These are phyloP conservation scores for Chrysochromulina tobinii DNA, from an alignment of 78 protist genomes.

Conservation along the genomic window DNA sequence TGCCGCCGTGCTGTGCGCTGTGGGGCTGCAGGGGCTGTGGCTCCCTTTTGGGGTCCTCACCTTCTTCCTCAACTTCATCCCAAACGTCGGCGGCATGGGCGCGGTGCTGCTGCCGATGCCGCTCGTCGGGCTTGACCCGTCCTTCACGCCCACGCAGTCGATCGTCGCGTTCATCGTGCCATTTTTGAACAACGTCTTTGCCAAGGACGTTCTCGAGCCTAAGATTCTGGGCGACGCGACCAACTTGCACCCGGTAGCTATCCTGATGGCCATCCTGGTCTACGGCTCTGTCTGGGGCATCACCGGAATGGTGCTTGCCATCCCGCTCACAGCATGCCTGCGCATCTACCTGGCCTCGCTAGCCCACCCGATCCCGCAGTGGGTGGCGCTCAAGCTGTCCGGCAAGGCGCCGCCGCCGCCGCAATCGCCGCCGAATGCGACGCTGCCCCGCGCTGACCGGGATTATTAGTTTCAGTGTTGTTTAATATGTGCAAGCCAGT, in stretches of 20 bases:
- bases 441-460: too few relatives aligned
- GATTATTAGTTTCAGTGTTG: too few relatives aligned
- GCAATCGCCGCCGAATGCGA: too few relatives aligned
- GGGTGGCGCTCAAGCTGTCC: too few relatives aligned
- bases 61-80: constrained; percentile 8
- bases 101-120: constrained; percentile 1
- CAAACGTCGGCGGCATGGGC: background rate
- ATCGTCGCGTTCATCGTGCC: background rate
- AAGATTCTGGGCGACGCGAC: background rate
- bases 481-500: too few relatives aligned
- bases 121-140: background rate
- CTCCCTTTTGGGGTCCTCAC: background rate
- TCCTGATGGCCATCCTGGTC: background rate
- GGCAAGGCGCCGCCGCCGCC: too few relatives aligned
- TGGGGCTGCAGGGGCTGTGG: too few relatives aligned
- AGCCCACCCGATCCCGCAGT: too few relatives aligned
- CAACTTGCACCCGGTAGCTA: background rate
- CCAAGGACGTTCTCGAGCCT: too few relatives aligned
- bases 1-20: background rate
- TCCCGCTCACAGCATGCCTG: too few relatives aligned
- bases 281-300: background rate
- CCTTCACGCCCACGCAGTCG: background rate
- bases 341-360: too few relatives aligned
- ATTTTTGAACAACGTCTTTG: too few relatives aligned
- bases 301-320: background rate